A percentile compares a stretch with the other conserved stretches of the same genome.
Conservation (phyloP, 208 protist genomes). For the Leishmania gerbilli region DNA sequence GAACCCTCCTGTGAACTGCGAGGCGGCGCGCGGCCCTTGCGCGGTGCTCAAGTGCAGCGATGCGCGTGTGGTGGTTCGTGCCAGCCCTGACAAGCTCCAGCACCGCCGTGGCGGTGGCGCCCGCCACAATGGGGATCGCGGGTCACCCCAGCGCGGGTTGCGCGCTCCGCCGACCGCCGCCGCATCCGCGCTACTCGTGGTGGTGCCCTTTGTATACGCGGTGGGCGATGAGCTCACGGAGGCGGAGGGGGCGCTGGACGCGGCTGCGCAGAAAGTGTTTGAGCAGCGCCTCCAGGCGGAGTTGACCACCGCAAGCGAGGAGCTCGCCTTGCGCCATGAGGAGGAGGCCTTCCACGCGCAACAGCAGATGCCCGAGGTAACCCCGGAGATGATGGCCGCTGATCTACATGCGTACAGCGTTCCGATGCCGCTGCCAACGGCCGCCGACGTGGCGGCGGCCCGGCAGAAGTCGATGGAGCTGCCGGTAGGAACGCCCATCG, state of each 20-base stretch:
- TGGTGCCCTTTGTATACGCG: slow-evolving; percentile 81
- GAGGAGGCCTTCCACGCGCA: slow-evolving; percentile 80
- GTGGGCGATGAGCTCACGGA: slow-evolving; percentile 78
- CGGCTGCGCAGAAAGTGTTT: slow-evolving; percentile 63
- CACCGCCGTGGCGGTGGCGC: slow-evolving; percentile 14
- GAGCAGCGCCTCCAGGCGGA: slow-evolving; percentile 60
- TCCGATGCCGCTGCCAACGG: slow-evolving; percentile 61
- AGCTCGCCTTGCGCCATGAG: slow-evolving; percentile 77
- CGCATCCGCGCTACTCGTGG: slow-evolving; percentile 30
- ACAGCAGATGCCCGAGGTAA: slow-evolving; percentile 76
- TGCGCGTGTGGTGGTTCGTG: slow-evolving; percentile 14
- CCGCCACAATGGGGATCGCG: not conserved
- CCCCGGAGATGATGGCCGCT: slow-evolving; percentile 26
- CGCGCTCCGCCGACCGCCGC: not conserved
- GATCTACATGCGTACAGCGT: slow-evolving; percentile 47
- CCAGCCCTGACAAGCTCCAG: slow-evolving; percentile 17
- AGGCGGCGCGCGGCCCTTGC: slow-evolving; percentile 41
- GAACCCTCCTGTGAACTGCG: slow-evolving; percentile 58
- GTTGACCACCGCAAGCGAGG: slow-evolving; percentile 54
- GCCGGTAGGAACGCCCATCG: slow-evolving; percentile 35
- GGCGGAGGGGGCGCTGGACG: slow-evolving; percentile 77
- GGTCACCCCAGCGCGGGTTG: not conserved
- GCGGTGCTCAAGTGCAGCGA: slow-evolving; percentile 38
- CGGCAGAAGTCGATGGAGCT: slow-evolving; percentile 40
- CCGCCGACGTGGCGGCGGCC: slow-evolving; percentile 44